Conservation (phyloP, 768 basidiomycete species). For the Tricholoma matsutake region DNA sequence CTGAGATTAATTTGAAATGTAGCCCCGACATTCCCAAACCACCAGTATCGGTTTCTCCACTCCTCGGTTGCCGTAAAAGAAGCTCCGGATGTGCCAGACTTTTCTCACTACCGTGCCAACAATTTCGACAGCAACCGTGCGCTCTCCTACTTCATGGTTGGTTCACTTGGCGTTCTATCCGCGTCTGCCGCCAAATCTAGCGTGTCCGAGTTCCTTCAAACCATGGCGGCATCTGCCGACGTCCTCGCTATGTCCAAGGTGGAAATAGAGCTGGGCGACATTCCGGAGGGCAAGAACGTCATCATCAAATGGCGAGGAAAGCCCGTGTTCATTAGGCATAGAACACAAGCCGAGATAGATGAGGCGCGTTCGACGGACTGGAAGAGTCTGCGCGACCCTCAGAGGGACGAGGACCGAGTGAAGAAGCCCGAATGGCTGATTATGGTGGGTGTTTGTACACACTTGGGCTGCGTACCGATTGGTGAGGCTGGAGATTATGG, state of each 20-base stretch:
- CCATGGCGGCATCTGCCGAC: constrained; percentile 97
- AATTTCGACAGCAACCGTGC: constrained; percentile 67
- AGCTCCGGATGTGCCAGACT: constrained; percentile 87
- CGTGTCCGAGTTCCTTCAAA: constrained; percentile 90
- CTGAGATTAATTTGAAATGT: constrained; percentile 12
- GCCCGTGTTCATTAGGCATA: constrained; percentile 98
- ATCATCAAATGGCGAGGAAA: constrained; percentile 99
- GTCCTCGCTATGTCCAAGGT: constrained; percentile 98
- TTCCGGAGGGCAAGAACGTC: constrained; percentile 97
- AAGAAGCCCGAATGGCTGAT: constrained; percentile 97
- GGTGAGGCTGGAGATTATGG: constrained; percentile 96
- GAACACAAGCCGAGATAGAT: constrained; percentile 86
- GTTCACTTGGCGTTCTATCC: constrained; percentile 87
- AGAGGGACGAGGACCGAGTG: constrained; percentile 82
- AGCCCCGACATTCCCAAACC: constrained; percentile 53
- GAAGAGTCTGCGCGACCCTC: constrained; percentile 88
- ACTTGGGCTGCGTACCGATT: constrained; percentile 97
- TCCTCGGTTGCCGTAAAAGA: constrained; percentile 68
- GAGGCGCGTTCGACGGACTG: constrained; percentile 86
- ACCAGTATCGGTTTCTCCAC: constrained; percentile 73
- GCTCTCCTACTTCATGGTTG: constrained; percentile 87
- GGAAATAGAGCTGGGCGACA: constrained; percentile 84
- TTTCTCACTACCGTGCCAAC: constrained; percentile 72
- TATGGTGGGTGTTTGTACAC: constrained; percentile 93
- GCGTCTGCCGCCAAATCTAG: constrained; percentile 94